A percentile compares a stretch with the other conserved stretches of the same genome.
These are phyloP conservation scores for Rosa persica DNA, from an alignment of 306 rosid genomes.

Conservation along the genomic window DNA sequence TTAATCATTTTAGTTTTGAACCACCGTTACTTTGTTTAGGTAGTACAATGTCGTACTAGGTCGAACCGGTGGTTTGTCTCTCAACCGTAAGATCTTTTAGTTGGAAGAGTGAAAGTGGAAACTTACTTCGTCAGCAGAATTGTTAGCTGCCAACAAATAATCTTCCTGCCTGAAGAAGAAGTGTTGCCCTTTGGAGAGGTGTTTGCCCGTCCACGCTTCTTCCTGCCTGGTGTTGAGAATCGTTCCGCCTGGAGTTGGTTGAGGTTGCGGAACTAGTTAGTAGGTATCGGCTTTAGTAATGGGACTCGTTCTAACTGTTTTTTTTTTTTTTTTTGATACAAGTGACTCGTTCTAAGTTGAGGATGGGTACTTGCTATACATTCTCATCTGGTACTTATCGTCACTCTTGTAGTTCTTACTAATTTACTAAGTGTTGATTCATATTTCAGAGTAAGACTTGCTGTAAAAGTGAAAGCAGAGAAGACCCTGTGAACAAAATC, in stretches of 20 bases:
- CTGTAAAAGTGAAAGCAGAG: not conserved
- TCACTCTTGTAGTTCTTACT: not conserved
- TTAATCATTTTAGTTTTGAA: not conserved
- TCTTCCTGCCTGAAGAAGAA: not conserved
- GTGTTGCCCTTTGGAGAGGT: not conserved
- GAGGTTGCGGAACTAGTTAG: not conserved
- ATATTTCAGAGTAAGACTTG: not conserved
- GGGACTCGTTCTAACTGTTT: not conserved
- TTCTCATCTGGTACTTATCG: too few relatives aligned
- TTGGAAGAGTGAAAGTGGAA: not conserved
- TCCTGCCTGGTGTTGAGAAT: not conserved
- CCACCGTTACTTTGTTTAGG: not conserved
- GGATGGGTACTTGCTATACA: too few relatives aligned
- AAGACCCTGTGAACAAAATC: not conserved
- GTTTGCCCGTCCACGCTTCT: not conserved
- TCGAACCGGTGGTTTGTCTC: not conserved
- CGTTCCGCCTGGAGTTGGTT: not conserved
- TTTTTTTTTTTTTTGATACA: too few relatives aligned
- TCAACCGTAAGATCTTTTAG: not conserved
- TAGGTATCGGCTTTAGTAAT: not conserved
- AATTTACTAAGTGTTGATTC: not conserved
- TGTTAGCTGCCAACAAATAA: slow-evolving; percentile 7
- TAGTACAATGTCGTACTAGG: not conserved
- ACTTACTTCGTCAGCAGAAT: not conserved
- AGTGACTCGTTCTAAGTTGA: not conserved